phyloP scores from a whole-genome alignment of 164 flowering plant species.

The Chloranthus sessilifolius region DNA sequence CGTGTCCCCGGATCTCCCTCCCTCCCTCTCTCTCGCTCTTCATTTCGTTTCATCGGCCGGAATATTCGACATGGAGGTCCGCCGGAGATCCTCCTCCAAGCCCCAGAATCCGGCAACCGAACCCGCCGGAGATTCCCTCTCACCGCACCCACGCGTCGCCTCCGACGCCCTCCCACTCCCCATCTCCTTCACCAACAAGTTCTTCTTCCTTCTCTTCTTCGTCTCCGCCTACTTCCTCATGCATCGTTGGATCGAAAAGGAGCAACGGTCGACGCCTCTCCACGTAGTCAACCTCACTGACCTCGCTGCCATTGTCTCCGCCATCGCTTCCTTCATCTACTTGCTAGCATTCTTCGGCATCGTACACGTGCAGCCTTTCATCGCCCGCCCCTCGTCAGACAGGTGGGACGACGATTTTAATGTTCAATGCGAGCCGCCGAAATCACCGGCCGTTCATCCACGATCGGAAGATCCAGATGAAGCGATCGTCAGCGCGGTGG shows the following conservation, averaged over 20 bases:
- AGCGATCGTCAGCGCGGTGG: slow-evolving; percentile 56
- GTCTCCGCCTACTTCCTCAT: slow-evolving; percentile 66
- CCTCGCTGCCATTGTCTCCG: slow-evolving; percentile 48
- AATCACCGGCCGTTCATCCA: background rate
- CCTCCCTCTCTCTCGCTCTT: no score
- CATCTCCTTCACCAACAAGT: slow-evolving; percentile 54
- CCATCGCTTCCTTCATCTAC: slow-evolving; percentile 70
- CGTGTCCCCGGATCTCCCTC: no score
- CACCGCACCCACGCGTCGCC: slow-evolving; percentile 30
- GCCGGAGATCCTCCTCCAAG: slow-evolving; percentile 21
- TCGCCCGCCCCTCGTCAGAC: slow-evolving; percentile 39
- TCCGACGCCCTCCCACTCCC: slow-evolving; percentile 78
- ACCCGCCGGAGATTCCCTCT: background rate
- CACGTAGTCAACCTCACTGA: slow-evolving; percentile 62
- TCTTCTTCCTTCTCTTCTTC: slow-evolving; percentile 82
- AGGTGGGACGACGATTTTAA: slow-evolving; percentile 33
- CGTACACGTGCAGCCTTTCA: slow-evolving; percentile 59
- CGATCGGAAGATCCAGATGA: slow-evolving; percentile 36
- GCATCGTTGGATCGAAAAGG: slow-evolving; percentile 81
- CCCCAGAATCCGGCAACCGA: background rate
- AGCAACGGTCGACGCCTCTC: slow-evolving; percentile 64
- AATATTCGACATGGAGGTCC: slow-evolving; percentile 48
- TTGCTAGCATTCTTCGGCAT: slow-evolving; percentile 81
- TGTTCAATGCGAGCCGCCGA: background rate
- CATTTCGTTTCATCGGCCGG: no score